Conservation (phyloP, 179 eudicot species). For the Amaranthus tricolor region DNA sequence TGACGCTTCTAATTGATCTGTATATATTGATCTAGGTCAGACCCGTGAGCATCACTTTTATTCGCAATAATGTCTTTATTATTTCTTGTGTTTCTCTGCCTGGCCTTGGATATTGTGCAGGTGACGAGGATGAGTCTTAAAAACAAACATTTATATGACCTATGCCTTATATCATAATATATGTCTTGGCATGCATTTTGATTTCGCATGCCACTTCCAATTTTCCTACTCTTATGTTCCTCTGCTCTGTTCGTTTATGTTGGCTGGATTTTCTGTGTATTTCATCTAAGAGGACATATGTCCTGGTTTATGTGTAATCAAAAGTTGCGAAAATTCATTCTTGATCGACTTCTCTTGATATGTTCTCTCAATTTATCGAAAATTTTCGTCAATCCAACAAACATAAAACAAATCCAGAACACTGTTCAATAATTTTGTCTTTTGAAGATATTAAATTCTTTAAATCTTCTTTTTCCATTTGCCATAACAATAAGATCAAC, state of each 20-base stretch:
- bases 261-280: neutral
- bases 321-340: too few species aligned
- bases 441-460: too few species aligned
- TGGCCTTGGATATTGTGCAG: slow-evolving; percentile 8
- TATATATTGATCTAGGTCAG: slow-evolving; percentile 25
- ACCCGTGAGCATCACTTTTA: slow-evolving; percentile 5
- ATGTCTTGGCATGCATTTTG: slow-evolving; percentile 32
- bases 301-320: too few species aligned
- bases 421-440: too few species aligned
- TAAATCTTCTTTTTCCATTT: too few species aligned
- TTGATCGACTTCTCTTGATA: too few species aligned
- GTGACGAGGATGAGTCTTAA: slow-evolving; percentile 8
- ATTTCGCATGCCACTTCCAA: slow-evolving; percentile 27
- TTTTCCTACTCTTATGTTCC: neutral
- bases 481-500: too few species aligned
- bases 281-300: neutral
- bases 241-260: neutral
- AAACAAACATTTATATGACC: neutral
- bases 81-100: slow-evolving; percentile 14
- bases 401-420: too few species aligned
- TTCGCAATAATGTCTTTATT: slow-evolving; percentile 17
- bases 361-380: too few species aligned
- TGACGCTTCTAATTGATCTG: slow-evolving; percentile 17
- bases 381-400: too few species aligned
- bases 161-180: neutral